Evolutionary conservation across 2,329 filamentous ascomycete species (phyloP), one percentile per base, ranked within the genome.

Genomic region (Paramyrothecium roridum): DNA sequence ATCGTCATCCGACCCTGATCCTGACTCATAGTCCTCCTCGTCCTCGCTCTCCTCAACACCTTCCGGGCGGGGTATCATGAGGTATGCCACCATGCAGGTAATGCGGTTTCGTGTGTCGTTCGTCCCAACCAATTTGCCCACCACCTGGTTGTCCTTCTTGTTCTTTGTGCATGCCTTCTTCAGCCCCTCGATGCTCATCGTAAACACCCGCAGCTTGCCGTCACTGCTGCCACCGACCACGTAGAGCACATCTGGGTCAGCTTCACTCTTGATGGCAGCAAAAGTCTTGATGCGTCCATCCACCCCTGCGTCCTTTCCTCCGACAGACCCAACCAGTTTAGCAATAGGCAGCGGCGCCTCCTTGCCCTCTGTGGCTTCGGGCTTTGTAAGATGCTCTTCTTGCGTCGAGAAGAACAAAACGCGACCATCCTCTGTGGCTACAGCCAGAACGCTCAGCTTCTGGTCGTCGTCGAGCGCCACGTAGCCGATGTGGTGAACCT

Each of bases 361-460:
- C 49, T 66, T 60, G 20, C 60, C 65, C 21, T 68, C 59, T 30
- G 77, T 76, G 12, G 71, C 69, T 21, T 71, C 65, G 12, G 63
- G 58, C 21, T 64, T 70, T 45, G 68, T 67, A 7, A 84, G 63
- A 57, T 83, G 77, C 11, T 76, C 74, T 1, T 72, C 70, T 50
- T 76, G 80, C 2, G 91, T 92, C 40, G 88, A 88, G 70, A 91
- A 96, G 70, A 98, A 91, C 52, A 96, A 67, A 37, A 98, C 81
- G 52, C 90, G 82, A 1, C 95, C 95, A 68, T 98, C 93, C 70
- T 98, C 95, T 0, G 95, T 97, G 2, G 91, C 91, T 1, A 95
- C 79, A 1, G 88, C 86, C 46, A 98, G 73, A 7, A 93, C 70
- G 8, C 71, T 69, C n/a, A 73, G 67, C 37, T 63, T 64, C 8